Evolutionary conservation across 305 asterid genomes (phyloP), one percentile per base, ranked within the genome.

Genomic region (Fraxinus sp.): DNA sequence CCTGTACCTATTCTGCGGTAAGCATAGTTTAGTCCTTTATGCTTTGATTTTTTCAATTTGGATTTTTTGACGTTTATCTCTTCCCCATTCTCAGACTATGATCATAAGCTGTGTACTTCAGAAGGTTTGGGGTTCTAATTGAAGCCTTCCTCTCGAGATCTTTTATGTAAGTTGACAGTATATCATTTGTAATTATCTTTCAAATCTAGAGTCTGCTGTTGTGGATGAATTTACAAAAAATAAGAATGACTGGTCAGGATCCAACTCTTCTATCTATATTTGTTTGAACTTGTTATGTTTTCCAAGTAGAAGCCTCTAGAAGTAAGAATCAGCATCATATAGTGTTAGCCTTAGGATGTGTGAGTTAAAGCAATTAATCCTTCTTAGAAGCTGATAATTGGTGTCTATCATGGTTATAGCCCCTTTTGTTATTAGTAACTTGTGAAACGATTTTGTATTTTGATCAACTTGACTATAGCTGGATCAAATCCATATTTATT

Each of bases 1-100:
- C 98, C 76, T 73, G 91, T 86, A 80, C 84, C 77, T 87, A 93
- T 88, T 96, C 98, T 76, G 87, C 86, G 86, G 98, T 94, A 89
- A 49, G 92, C 82, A 85, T 75, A 77, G 62, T 79, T 30, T 66
- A 18, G 37, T 79, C 30, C 36, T 70, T 71, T 79, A 14, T 76
- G 78, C 3, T 37, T 57, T 20, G 70, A 73, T 6, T 36, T 71
- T 75, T 62, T 43, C 30, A 30, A 37, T 33, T 85, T 75, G 36
- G 76, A 26, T 81, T 24, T 52, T 3, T 35, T 77, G 24, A 39
- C 66, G 62, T 26, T 75, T 6, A 41, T 73, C 14, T 24, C 18
- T 24, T 84, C 81, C 82, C 46, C 64, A 26, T 85, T 85, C 86
- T 62, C 89, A 96, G 98, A 82, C 86, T 83, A 83, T 92, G 77